phyloP scores from a whole-genome alignment of 1,139 yeast species.

The Nakaseomyces kungkrabaensis region DNA sequence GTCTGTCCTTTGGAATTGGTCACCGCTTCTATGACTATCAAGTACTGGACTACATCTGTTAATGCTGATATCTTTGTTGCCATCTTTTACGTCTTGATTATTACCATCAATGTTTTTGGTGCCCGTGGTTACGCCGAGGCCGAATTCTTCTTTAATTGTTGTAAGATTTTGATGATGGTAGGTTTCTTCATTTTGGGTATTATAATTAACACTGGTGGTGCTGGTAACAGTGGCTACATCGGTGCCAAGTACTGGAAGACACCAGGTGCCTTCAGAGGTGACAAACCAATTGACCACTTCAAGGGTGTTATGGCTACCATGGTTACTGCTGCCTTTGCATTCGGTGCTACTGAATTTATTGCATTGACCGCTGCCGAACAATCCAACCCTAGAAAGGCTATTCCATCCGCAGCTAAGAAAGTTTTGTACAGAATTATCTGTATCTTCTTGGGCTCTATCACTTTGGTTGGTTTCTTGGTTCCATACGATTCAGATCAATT shows the following conservation, averaged over 20 bases:
- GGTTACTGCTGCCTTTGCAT: conserved; percentile 79
- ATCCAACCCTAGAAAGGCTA: conserved; percentile 60
- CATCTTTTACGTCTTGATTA: conserved; percentile 52
- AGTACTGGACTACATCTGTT: conserved; percentile 37
- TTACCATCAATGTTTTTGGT: conserved; percentile 52
- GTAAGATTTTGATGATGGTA: conserved; percentile 51
- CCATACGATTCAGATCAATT: conserved; percentile 45
- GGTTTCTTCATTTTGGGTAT: conserved; percentile 60
- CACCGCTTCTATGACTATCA: conserved; percentile 63
- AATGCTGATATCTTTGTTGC: conserved; percentile 61
- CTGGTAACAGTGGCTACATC: conserved; percentile 49
- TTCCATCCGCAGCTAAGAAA: conserved; percentile 68
- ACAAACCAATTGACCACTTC: conserved; percentile 32
- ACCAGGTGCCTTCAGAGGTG: conserved; percentile 46
- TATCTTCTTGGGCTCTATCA: conserved; percentile 50
- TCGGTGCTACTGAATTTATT: conserved; percentile 74
- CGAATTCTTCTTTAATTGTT: conserved; percentile 49
- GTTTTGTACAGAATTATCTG: conserved; percentile 65
- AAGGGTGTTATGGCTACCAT: conserved; percentile 80
- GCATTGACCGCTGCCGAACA: conserved; percentile 91
- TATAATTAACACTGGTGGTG: conserved; percentile 58
- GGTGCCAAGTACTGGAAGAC: conserved; percentile 54
- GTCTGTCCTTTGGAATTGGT: conserved; percentile 68
- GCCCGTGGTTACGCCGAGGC: conserved; percentile 73
- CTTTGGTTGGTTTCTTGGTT: conserved; percentile 57